Evolutionary conservation across 2,329 filamentous ascomycete species (phyloP).

Genomic region (Myriosclerotinia curreyana): DNA sequence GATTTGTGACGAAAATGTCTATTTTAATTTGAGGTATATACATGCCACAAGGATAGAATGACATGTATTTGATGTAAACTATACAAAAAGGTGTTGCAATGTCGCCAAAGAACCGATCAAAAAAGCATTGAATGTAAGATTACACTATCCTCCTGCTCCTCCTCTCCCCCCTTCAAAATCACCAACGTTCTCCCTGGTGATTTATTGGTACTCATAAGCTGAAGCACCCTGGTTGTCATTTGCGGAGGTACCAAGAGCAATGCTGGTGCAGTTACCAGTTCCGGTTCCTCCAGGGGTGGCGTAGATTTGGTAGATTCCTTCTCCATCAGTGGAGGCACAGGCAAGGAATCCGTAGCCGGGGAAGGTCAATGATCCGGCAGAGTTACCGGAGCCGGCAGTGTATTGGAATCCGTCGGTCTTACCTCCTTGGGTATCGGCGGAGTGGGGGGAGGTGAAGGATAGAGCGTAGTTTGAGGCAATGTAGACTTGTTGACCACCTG

Average conservation of each 20-base stretch:
- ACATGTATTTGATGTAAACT: neutral
- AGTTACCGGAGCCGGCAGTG: neutral
- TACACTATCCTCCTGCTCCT: neutral
- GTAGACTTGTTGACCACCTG: conserved; percentile 21
- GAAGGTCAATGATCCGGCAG: neutral
- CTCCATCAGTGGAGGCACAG: neutral
- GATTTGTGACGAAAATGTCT: neutral
- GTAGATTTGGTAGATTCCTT: neutral
- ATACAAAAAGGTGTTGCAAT: neutral
- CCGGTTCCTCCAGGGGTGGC: neutral
- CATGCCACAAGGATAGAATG: conserved; percentile 38
- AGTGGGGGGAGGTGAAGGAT: conserved; percentile 8
- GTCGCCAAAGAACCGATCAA: conserved; percentile 7
- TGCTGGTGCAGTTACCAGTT: conserved; percentile 12
- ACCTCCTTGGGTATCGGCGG: neutral
- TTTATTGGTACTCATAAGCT: conserved; percentile 14
- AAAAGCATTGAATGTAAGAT: neutral
- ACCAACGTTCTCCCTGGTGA: neutral
- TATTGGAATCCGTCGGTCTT: neutral
- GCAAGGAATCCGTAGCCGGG: conserved; percentile 15
- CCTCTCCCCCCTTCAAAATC: neutral
- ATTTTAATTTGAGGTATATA: neutral
- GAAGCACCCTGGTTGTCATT: neutral
- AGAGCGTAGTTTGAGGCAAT: neutral
- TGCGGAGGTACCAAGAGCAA: neutral